A percentile compares a stretch with the other conserved stretches of the same genome.
These are phyloP conservation scores for Babesia bigemina DNA, from an alignment of 169 alveolate species.

Conservation along the genomic window DNA sequence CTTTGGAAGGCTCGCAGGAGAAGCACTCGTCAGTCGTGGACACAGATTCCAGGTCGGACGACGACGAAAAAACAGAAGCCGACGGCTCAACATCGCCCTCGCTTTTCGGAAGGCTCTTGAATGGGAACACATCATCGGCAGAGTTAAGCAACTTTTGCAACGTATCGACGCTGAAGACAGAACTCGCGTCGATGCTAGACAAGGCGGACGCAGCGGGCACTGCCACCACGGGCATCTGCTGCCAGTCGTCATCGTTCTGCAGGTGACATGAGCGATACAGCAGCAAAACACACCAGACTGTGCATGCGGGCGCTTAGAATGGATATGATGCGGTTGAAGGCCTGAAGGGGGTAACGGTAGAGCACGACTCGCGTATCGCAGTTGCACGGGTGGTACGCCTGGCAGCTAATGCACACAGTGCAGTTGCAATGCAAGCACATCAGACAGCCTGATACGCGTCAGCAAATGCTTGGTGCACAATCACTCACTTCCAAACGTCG, in stretches of 20 bases:
- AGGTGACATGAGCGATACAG: background rate
- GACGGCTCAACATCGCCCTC: too few relatives aligned
- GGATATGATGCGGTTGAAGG: constrained; percentile 25
- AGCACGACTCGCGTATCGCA: constrained; percentile 50
- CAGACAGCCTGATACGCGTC: constrained; percentile 30
- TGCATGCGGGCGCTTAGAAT: constrained; percentile 1
- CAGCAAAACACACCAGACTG: background rate
- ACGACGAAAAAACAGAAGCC: background rate
- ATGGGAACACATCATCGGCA: too few relatives aligned
- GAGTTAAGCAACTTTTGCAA: too few relatives aligned
- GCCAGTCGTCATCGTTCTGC: constrained; percentile 6
- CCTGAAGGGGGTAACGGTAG: constrained; percentile 56
- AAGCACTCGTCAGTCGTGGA: constrained; percentile 19
- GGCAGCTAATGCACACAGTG: constrained; percentile 52
- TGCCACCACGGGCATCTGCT: background rate
- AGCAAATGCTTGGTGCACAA: background rate
- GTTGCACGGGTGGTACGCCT: constrained; percentile 52
- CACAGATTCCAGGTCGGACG: constrained; percentile 4
- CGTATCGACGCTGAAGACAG: too few relatives aligned
- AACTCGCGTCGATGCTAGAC: too few relatives aligned
- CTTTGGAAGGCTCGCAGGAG: background rate
- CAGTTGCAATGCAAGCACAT: constrained; percentile 46
- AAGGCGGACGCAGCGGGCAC: too few relatives aligned
- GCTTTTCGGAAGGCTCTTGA: too few relatives aligned
- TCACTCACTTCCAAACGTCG: constrained; percentile 54